Conservation (phyloP, 371 early-diverging fungal species). For the Rhizopus microsporus region DNA sequence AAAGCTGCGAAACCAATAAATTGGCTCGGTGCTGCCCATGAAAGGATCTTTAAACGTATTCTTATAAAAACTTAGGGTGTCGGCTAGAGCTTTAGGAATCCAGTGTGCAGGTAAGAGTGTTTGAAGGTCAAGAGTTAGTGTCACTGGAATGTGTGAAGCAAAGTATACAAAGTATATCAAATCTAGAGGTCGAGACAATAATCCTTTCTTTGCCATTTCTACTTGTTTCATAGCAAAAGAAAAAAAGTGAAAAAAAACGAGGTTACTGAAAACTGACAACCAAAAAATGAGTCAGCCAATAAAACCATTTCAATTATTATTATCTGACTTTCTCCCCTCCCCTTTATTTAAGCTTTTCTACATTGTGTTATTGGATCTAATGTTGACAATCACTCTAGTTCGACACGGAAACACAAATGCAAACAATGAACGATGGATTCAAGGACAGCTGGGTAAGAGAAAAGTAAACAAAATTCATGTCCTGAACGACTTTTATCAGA, state of each 20-base stretch:
- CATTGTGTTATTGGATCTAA: no score
- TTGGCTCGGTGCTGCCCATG: slow-evolving; percentile 37
- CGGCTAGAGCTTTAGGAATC: slow-evolving; percentile 41
- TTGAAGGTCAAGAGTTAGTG: slow-evolving; percentile 55
- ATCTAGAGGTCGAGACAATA: slow-evolving; percentile 47
- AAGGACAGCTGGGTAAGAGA: slow-evolving; percentile 43
- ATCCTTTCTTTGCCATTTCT: slow-evolving; percentile 5
- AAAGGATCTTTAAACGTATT: slow-evolving; percentile 59
- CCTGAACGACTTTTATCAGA: slow-evolving; percentile 18
- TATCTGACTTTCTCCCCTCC: no score
- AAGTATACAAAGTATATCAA: slow-evolving; percentile 59
- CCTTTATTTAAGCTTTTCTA: no score
- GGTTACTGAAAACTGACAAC: no score
- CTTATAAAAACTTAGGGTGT: slow-evolving; percentile 39
- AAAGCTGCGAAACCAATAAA: slow-evolving; percentile 61
- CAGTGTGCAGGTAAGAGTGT: slow-evolving; percentile 41
- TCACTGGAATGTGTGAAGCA: slow-evolving; percentile 61
- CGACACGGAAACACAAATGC: slow-evolving; percentile 54
- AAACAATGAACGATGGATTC: slow-evolving; percentile 43
- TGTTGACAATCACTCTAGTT: slow-evolving; percentile 34
- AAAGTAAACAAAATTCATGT: background rate
- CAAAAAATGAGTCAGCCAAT: no score
- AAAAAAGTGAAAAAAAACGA: no score
- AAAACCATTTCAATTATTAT: no score
- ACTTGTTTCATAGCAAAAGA: no score